phyloP scores from a whole-genome alignment of 129 eudicot species.

The Erigeron canadensis region DNA sequence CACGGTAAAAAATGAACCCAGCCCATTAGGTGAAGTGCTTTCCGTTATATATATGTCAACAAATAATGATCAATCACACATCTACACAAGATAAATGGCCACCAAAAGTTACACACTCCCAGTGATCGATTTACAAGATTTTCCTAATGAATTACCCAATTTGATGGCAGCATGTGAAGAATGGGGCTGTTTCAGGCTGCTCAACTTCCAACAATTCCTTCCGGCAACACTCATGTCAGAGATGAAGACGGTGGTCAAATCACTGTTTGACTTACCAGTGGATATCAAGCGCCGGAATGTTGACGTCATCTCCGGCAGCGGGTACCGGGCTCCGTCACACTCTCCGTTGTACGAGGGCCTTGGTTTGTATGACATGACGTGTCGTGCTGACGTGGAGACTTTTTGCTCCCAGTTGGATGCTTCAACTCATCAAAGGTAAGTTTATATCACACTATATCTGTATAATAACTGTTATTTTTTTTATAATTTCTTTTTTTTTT shows the following conservation, averaged over 20 bases:
- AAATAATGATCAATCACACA: no score
- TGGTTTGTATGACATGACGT: conserved; percentile 61
- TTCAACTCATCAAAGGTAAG: conserved; percentile 68
- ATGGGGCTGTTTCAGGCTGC: conserved; percentile 76
- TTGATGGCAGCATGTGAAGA: conserved; percentile 57
- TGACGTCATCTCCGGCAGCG: conserved; percentile 65
- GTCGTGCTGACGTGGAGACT: conserved; percentile 39
- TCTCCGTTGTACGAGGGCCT: conserved; percentile 65
- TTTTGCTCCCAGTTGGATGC: conserved; percentile 63
- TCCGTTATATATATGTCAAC: no score
- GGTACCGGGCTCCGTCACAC: conserved; percentile 63
- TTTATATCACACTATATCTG: neutral
- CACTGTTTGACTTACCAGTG: conserved; percentile 57
- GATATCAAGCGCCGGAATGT: conserved; percentile 60
- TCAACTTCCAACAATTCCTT: conserved; percentile 48
- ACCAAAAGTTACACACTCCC: conserved; percentile 33
- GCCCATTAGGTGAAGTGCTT: no score
- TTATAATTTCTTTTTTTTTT: no score
- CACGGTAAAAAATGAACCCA: no score
- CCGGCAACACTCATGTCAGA: conserved; percentile 49
- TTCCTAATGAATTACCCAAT: conserved; percentile 38
- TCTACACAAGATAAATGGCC: no score
- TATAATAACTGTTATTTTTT: no score
- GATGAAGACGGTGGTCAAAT: conserved; percentile 58
- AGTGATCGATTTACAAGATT: conserved; percentile 54